Base-by-base conservation (phyloP, 208 protist species). In the Crithidia expoeki region DNA sequence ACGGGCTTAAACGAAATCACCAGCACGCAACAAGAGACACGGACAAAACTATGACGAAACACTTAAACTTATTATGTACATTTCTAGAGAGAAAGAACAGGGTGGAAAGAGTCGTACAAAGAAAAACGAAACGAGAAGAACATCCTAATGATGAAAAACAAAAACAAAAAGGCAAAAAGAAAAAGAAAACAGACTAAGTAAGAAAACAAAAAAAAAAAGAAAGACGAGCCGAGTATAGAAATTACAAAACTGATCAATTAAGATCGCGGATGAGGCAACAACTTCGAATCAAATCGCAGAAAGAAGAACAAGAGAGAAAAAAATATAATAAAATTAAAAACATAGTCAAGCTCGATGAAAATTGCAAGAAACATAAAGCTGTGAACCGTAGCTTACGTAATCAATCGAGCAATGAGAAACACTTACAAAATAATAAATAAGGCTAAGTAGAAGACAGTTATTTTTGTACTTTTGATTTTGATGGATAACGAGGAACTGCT, bases 211-310 rank as follows among this genome's bases (percentile, higher is more conserved):
- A 51, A 51, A 51, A 21, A 51, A 23, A 10, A 51, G 46, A 51
- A 51, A 51, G 21, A 51, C 10, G 21, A 51, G 4, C 10, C 46
- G 46, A 32, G 49, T 53, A 53, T 21, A 53, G 32, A 30, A 53
- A 53, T 25, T 32, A 53, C 19, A 30, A 17, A 30, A 30, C 44
- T 49, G 16, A 49, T 49, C 16, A 17, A 21, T 49, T 6, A 49
- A 49, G 44, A 19, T 17, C 44, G 21, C 10, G 44, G 44, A 49
- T 49, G 44, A 49, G 44, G 19, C 10, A 21, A 23, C 44, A 49
- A 30, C 49, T 53, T 53, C 49, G 21, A 53, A 53, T 53, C 49
- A 53, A 30, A 30, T 53, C 49, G 49, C 21, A 50, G 25, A 53
- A 53, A 53, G 17, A 30, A 53, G 17, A 53, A 14, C 11, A 10